Evolutionary conservation across 2,329 filamentous ascomycete species (phyloP).

Genomic region (Ceratocystis eucalypticola): DNA sequence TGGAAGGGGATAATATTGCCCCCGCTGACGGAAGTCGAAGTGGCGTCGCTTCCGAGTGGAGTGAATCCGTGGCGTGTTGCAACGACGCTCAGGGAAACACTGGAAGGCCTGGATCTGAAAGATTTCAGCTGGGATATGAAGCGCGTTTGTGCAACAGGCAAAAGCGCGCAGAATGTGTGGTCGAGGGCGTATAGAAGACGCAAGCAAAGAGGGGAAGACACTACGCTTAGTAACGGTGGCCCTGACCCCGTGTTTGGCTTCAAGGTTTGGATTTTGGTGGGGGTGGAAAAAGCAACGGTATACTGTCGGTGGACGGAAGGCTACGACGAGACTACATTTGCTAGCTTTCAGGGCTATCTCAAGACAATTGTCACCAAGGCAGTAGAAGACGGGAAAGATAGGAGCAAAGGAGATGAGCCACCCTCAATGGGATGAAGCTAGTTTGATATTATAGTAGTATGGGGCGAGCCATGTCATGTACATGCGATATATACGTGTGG

Average conservation of each 20-base stretch:
- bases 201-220: conserved; percentile 19
- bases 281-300: not conserved
- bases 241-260: conserved; percentile 17
- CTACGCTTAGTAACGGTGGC: conserved; percentile 11
- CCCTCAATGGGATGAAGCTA: no score
- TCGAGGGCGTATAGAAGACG: not conserved
- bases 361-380: conserved; percentile 28
- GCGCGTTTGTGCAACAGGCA: conserved; percentile 44
- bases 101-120: conserved; percentile 43
- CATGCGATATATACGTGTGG: no score
- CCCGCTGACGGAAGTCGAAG: conserved; percentile 28
- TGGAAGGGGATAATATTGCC: conserved; percentile 34
- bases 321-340: conserved; percentile 57
- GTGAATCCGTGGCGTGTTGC: conserved; percentile 28
- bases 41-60: conserved; percentile 34
- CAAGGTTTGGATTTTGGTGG: conserved; percentile 9
- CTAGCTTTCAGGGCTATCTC: conserved; percentile 76
- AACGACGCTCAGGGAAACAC: conserved; percentile 30
- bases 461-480: no score
- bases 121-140: conserved; percentile 50
- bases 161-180: conserved; percentile 55
- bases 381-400: not conserved
- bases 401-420: no score
- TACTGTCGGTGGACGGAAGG: conserved; percentile 54
- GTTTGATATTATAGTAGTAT: not conserved